phyloP scores from a whole-genome alignment of 2,329 filamentous ascomycete genomes.

The Aspergillus arachidicola region DNA sequence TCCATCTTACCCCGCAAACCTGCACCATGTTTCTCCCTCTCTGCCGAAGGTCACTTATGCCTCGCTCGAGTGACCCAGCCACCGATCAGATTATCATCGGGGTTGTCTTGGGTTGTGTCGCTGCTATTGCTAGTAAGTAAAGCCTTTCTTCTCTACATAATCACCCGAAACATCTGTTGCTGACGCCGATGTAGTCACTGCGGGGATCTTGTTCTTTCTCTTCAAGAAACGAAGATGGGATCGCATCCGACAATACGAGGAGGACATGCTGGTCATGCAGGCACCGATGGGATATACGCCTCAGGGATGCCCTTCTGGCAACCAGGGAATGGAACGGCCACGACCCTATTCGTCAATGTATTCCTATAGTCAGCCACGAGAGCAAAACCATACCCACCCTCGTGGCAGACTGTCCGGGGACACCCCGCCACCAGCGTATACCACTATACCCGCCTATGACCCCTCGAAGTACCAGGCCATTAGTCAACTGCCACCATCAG shows the following conservation, averaged over 20 bases:
- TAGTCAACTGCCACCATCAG: slow-evolving; percentile 6
- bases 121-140: slow-evolving; percentile 28
- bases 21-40: neutral
- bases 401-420: slow-evolving; percentile 11
- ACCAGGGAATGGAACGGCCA: slow-evolving; percentile 11
- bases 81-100: slow-evolving; percentile 30
- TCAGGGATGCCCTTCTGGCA: slow-evolving; percentile 2
- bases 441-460: slow-evolving; percentile 35
- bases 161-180: neutral
- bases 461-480: slow-evolving; percentile 33
- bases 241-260: slow-evolving; percentile 23
- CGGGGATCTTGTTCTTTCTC: slow-evolving; percentile 27
- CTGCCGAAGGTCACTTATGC: neutral
- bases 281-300: slow-evolving; percentile 5
- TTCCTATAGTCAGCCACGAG: slow-evolving; percentile 6
- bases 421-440: slow-evolving; percentile 32
- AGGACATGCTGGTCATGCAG: slow-evolving; percentile 18
- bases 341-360: slow-evolving; percentile 12
- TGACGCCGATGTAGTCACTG: slow-evolving; percentile 24
- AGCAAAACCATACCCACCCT: neutral
- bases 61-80: neutral
- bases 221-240: slow-evolving; percentile 29
- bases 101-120: slow-evolving; percentile 31
- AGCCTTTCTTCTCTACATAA: neutral
- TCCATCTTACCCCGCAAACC: neutral